Evolutionary conservation across 176 grass and related monocot species (phyloP), one percentile per base, ranked within the genome.

Genomic region (Pharus latifolius): DNA sequence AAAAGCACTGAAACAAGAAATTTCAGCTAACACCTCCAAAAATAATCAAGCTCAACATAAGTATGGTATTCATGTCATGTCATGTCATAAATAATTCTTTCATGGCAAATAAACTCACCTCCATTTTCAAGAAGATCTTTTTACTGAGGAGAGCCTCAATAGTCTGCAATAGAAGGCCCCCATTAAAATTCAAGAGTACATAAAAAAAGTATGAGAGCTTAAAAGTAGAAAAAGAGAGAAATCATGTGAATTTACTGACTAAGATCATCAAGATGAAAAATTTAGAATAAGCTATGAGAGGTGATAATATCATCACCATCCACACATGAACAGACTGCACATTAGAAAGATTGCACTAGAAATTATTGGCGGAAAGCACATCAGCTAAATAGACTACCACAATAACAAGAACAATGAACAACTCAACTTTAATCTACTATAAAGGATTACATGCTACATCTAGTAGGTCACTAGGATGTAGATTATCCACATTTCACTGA

Each of bases 121-220:
- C 84, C 71, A 79, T 87, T 60, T 81, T 84, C 69, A 91, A 79
- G 71, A 98, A 87, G 57, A 88, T 48, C 45, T 82, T 85, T 76
- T 83, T 98, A 83, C 90, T 98, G 63, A 91, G 88, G 22, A 98
- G 81, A 63, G 84, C 61, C 33, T 98, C 95, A 72, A 98, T 85
- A 84, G 95, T 93, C 95, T 98, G 90, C 81, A 93, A 84, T 53
- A 83, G 27, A 85, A 82, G 6, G 35, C 17, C 38, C 53, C 23
- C 10, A 12, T 87, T 67, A 88, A 27, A 72, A 65, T 54, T 59
- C 49, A 24, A 16, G 5, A 52, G 24, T 51, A 15, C 8, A 65
- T 4, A 57, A 50, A 63, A 50, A 6, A 71, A 71, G 29, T 53
- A 75, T 56, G 59, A 69, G 59, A 69, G 24, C 44, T 46, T 5